Evolutionary conservation across 108 stramenopile species (phyloP).

Genomic region (Nitzschia inconspicua): DNA sequence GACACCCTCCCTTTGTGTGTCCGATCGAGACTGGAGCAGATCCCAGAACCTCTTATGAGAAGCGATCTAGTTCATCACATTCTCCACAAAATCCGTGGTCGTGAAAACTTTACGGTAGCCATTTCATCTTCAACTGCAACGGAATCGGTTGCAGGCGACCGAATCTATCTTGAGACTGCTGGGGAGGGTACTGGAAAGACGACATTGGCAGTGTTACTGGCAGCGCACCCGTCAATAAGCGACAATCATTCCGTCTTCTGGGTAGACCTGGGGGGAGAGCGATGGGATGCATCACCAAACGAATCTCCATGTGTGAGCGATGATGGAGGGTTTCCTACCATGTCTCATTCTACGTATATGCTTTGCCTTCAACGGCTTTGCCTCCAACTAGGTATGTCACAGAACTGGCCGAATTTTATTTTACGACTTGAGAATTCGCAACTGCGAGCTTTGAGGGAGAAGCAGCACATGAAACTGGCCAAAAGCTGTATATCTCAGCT

Average conservation of each 20-base stretch:
- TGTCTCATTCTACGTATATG: constrained; percentile 9
- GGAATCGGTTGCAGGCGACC: constrained; percentile 6
- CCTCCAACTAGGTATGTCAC: constrained; percentile 9
- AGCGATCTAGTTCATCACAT: constrained; percentile 33
- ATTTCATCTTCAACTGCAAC: constrained; percentile 14
- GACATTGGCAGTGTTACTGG: constrained; percentile 48
- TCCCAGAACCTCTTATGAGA: constrained; percentile 6
- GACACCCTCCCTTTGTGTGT: background rate
- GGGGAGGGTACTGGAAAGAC: constrained; percentile 46
- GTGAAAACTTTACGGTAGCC: constrained; percentile 4
- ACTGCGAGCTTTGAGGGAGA: constrained; percentile 15
- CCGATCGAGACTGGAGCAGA: constrained; percentile 3
- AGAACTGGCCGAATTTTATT: constrained; percentile 15
- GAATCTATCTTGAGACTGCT: no score
- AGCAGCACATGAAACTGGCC: constrained; percentile 20
- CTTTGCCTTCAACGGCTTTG: constrained; percentile 12
- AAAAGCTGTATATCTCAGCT: constrained; percentile 8
- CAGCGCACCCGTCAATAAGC: constrained; percentile 26
- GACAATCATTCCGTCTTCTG: constrained; percentile 18
- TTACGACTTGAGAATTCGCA: constrained; percentile 20
- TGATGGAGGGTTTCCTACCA: background rate
- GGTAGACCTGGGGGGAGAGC: constrained; percentile 9
- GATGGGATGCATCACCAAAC: no score
- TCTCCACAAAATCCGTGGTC: constrained; percentile 18
- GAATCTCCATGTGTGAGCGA: no score